phyloP scores from a whole-genome alignment of 306 rosid genomes.

The Lathyrus tuberosus region DNA sequence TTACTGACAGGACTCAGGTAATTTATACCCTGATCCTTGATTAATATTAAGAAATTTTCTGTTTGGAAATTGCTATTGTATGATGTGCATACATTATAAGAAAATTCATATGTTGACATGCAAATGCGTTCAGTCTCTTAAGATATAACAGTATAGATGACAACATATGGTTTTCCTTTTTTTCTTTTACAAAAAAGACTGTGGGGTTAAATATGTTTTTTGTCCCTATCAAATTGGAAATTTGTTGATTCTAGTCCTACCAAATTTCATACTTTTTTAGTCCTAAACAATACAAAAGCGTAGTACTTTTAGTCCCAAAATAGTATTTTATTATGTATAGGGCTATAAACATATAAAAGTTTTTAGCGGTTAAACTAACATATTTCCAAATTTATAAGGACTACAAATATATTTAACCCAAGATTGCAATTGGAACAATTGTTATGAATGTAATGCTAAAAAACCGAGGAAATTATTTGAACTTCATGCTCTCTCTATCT shows the following conservation, averaged over 20 bases:
- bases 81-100: background rate
- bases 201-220: background rate
- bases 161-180: constrained; percentile 14
- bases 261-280: background rate
- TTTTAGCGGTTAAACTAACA: no score
- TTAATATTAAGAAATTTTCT: constrained; percentile 21
- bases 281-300: no score
- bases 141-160: background rate
- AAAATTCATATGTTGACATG: background rate
- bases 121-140: constrained; percentile 1
- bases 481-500: background rate
- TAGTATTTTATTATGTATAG: no score
- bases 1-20: constrained; percentile 75
- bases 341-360: no score
- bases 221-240: background rate
- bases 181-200: constrained; percentile 11
- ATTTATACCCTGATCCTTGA: constrained; percentile 42
- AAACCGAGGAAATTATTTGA: constrained; percentile 23
- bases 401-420: background rate
- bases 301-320: no score
- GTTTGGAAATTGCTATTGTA: constrained; percentile 6
- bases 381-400: background rate
- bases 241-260: background rate
- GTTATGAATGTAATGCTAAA: constrained; percentile 1
- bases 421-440: background rate